phyloP scores from a whole-genome alignment of 306 rosid genomes.

The Ammopiptanthus mongolicus region DNA sequence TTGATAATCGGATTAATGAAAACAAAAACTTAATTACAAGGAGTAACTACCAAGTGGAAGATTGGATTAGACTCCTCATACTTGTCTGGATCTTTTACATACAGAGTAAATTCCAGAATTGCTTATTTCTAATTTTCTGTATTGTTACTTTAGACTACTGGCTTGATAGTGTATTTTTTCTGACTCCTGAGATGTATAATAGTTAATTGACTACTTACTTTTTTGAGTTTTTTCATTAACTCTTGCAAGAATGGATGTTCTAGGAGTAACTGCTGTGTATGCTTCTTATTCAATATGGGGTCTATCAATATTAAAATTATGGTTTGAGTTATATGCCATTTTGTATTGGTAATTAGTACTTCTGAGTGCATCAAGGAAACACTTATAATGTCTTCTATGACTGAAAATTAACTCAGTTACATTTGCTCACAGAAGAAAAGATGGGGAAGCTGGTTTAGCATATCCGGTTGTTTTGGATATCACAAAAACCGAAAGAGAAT shows the following conservation, averaged over 20 bases:
- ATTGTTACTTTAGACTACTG: neutral
- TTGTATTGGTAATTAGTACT: constrained; percentile 4
- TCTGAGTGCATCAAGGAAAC: neutral
- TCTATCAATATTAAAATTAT: neutral
- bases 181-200: neutral
- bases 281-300: neutral
- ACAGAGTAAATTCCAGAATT: neutral
- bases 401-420: constrained; percentile 10
- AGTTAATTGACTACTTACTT: neutral
- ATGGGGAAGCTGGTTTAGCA: constrained; percentile 75
- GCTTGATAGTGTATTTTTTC: neutral
- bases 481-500: constrained; percentile 54
- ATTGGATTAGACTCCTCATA: neutral
- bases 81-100: neutral
- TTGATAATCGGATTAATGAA: neutral
- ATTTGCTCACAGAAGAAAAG: constrained; percentile 67
- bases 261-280: neutral
- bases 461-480: constrained; percentile 75
- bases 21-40: neutral
- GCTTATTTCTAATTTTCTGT: neutral
- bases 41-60: neutral
- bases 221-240: neutral
- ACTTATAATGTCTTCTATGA: constrained; percentile 2
- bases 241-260: neutral
- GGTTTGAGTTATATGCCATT: neutral